Evolutionary conservation across 2,329 filamentous ascomycete genomes (phyloP).

Genomic region (Sporothrix pallida): DNA sequence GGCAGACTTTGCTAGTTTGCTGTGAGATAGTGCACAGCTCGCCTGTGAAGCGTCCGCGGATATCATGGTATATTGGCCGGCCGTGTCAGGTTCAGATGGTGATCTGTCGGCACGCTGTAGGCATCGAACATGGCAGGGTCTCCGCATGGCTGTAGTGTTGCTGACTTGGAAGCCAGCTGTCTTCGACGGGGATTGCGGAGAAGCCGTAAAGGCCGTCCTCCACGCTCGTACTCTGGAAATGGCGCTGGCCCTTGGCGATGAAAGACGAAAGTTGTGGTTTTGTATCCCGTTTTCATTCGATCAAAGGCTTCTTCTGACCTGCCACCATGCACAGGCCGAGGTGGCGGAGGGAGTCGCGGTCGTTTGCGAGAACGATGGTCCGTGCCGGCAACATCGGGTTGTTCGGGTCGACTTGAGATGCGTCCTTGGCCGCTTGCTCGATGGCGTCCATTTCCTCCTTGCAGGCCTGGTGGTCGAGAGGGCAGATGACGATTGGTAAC

Average conservation of each 20-base stretch:
- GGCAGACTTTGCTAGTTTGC: too few species aligned
- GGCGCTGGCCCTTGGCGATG: not conserved
- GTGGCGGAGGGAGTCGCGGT: constrained; percentile 68
- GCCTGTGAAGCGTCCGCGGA: too few species aligned
- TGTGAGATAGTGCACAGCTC: too few species aligned
- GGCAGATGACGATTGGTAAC: constrained; percentile 94
- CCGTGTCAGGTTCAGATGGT: too few species aligned
- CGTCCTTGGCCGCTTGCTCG: constrained; percentile 92
- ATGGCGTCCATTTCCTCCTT: constrained; percentile 99
- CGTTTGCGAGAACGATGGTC: constrained; percentile 78
- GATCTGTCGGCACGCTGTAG: too few species aligned
- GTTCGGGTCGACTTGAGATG: constrained; percentile 82
- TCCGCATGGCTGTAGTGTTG: too few species aligned
- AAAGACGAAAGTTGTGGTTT: not conserved
- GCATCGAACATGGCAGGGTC: too few species aligned
- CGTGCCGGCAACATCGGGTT: constrained; percentile 91
- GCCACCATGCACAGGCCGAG: constrained; percentile 68
- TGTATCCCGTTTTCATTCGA: constrained; percentile 53
- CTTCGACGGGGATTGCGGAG: not conserved
- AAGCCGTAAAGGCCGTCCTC: too few species aligned
- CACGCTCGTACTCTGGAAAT: too few species aligned
- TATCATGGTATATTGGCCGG: too few species aligned
- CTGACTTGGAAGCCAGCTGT: not conserved
- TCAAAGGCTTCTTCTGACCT: constrained; percentile 68
- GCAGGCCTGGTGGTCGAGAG: constrained; percentile 91